Evolutionary conservation across 2,329 filamentous ascomycete species (phyloP).

Genomic region (Ophiostoma quercus): DNA sequence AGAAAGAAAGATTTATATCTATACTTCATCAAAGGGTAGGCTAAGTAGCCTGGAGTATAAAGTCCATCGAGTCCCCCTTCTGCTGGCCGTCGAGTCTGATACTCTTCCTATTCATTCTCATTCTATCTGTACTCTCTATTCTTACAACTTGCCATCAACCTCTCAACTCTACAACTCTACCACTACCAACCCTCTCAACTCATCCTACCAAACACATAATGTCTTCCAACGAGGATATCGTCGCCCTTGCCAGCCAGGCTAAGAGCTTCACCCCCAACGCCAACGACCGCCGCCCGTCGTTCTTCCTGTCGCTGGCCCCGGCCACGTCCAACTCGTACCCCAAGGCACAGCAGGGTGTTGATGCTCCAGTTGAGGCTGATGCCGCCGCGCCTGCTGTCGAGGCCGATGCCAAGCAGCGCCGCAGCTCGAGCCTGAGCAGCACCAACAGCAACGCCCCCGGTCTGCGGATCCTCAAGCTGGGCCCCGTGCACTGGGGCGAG

Average conservation of each 20-base stretch:
- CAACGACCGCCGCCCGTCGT: constrained; percentile 28
- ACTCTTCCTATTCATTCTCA: neutral
- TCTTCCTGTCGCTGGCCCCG: constrained; percentile 56
- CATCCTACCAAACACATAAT: constrained; percentile 16
- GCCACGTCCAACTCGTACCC: constrained; percentile 54
- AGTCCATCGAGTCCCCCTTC: neutral
- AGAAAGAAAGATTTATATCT: neutral
- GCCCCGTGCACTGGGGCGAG: constrained; percentile 60
- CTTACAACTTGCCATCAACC: neutral
- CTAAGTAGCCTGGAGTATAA: neutral
- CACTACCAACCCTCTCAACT: neutral
- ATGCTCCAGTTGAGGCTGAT: constrained; percentile 18
- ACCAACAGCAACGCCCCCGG: constrained; percentile 35
- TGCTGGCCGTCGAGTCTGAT: neutral
- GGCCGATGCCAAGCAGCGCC: constrained; percentile 38
- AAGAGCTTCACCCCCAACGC: constrained; percentile 28
- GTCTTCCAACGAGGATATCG: constrained; percentile 27
- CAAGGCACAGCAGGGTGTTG: constrained; percentile 32
- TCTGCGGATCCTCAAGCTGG: constrained; percentile 56
- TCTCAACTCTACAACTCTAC: neutral
- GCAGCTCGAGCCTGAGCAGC: constrained; percentile 53
- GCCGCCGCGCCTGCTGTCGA: constrained; percentile 29
- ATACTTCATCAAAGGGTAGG: neutral
- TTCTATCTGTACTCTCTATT: neutral
- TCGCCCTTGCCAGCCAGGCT: constrained; percentile 30